A percentile compares a stretch with the other conserved stretches of the same genome.
Conservation (phyloP, 305 asterid species). For the Fraxinus latifolia region DNA sequence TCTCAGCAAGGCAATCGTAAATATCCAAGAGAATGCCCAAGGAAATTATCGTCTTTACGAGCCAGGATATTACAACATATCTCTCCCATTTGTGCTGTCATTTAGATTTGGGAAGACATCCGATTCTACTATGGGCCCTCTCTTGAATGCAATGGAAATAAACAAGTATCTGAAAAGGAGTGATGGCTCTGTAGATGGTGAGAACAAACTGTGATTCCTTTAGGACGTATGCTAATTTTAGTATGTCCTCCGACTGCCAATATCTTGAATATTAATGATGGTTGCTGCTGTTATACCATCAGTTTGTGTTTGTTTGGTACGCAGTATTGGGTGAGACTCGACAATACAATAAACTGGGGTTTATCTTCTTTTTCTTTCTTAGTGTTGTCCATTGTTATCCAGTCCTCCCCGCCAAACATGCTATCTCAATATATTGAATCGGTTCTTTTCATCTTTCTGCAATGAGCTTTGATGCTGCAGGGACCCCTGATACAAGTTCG, state of each 20-base stretch:
- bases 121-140: conserved; percentile 86
- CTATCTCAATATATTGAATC: not conserved
- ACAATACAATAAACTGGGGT: not conserved
- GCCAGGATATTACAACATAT: conserved; percentile 82
- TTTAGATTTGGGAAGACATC: conserved; percentile 71
- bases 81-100: conserved; percentile 78
- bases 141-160: conserved; percentile 91
- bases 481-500: conserved; percentile 1
- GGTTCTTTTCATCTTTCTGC: not conserved
- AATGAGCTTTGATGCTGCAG: not conserved
- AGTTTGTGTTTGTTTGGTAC: not conserved
- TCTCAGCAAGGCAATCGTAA: conserved; percentile 69
- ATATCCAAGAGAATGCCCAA: conserved; percentile 91
- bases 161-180: conserved; percentile 66
- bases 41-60: conserved; percentile 82
- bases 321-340: not conserved
- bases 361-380: not conserved
- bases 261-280: not conserved
- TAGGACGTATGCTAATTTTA: not conserved
- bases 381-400: not conserved
- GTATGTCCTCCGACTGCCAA: not conserved
- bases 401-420: not conserved
- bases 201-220: conserved; percentile 22
- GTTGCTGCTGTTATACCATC: not conserved
- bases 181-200: conserved; percentile 86